A percentile compares a stretch with the other conserved stretches of the same genome.
phyloP scores from a whole-genome alignment of 2,329 filamentous ascomycete genomes.

The Phaeosphaeriaceae sp. region DNA sequence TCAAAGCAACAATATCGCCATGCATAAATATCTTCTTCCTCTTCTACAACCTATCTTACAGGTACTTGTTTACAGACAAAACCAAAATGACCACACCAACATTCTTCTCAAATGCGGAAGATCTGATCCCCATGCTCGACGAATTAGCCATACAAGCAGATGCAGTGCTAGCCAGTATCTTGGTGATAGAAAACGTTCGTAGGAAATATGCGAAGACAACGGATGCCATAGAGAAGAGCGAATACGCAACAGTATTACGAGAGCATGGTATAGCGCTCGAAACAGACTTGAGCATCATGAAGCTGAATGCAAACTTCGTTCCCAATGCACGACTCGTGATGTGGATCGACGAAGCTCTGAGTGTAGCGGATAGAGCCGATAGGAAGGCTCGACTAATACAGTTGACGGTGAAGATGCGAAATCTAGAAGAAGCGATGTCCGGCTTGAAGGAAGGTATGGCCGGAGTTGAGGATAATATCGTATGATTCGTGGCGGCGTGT shows the following conservation, averaged over 20 bases:
- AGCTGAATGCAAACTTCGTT: slow-evolving; percentile 1
- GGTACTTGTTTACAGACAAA: neutral
- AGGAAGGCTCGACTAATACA: slow-evolving; percentile 5
- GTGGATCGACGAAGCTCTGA: slow-evolving; percentile 4
- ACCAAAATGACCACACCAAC: neutral
- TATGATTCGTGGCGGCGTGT: neutral
- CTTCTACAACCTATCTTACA: neutral
- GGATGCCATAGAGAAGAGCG: neutral
- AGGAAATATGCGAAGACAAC: neutral
- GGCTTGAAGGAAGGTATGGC: neutral
- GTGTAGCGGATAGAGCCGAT: neutral
- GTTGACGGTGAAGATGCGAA: slow-evolving; percentile 7
- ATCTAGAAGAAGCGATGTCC: neutral
- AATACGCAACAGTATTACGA: slow-evolving; percentile 5
- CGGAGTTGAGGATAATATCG: neutral
- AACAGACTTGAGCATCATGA: slow-evolving; percentile 4
- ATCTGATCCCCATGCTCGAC: neutral
- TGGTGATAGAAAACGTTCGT: slow-evolving; percentile 7
- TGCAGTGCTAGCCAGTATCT: slow-evolving; percentile 6
- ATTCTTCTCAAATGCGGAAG: neutral
- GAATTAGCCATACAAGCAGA: slow-evolving; percentile 8
- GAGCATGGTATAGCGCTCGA: slow-evolving; percentile 7
- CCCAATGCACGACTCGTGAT: slow-evolving; percentile 2
- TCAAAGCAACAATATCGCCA: neutral
- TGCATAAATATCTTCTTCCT: neutral